Evolutionary conservation across 2,329 filamentous ascomycete genomes (phyloP), one percentile per base, ranked within the genome.

Genomic region (Xylariaceae sp.): DNA sequence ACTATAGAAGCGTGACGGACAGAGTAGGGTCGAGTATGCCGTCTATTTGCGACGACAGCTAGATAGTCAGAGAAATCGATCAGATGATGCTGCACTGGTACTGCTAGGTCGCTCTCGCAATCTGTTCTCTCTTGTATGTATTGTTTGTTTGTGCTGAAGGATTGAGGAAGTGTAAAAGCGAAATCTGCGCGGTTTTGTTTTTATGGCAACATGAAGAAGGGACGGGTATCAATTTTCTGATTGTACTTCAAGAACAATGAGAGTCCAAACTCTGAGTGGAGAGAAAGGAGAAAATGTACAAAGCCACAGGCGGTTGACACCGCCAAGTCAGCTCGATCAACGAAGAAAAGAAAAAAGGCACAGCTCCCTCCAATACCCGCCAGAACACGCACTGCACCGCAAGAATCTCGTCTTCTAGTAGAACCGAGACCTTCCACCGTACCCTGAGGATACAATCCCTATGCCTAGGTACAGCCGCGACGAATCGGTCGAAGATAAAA

Each of bases 181-280:
- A 57, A 60, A 53, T 62, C 53, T 65, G 62, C 62, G 64, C 60
- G 61, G 59, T 63, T 65, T 67, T 67, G 65, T 68, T 66, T 61
- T 68, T 63, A 70, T 71, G 68, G 66, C 69, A 71, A 69, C 60
- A 67, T 57, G 68, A 64, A 66, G 68, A 64, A 66, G 68, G 67
- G 68, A 73, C 51, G 67, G 66, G 68, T 71, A 70, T 72, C 70
- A 72, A 73, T 72, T 64, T 45, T 71, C 66, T 69, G 70, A 71
- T 68, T 73, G 71, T 72, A 73, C 67, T 67, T 70, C 58, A 66
- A 67, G 66, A 70, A 69, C 68, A 70, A 69, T 66, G 64, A 64
- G 62, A 66, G 64, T 64, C 65, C 64, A 65, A 51, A 50, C 64
- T 65, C 63, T 67, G 64, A 63, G 61, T 68, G 61, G 66, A 64